Percentiles rank a stretch among this genome's conserved stretches.
Evolutionary conservation across 2,329 filamentous ascomycete species (phyloP).

Genomic region (Xylaria sp.): DNA sequence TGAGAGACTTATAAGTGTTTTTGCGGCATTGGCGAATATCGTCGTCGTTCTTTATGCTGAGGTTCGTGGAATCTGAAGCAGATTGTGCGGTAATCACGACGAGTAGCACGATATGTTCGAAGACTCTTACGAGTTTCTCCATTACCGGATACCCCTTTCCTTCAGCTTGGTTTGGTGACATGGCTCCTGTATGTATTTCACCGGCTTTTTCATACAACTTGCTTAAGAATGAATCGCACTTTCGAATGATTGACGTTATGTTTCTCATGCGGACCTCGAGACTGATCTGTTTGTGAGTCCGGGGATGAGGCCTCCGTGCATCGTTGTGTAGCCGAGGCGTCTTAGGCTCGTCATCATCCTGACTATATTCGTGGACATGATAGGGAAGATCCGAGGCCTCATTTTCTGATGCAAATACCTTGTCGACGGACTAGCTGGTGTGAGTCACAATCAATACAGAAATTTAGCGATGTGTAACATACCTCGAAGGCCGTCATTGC

Average conservation of each 20-base stretch:
- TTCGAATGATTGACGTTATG: neutral
- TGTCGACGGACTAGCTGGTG: neutral
- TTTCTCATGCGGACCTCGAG: constrained; percentile 7
- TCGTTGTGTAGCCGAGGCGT: neutral
- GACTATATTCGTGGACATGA: constrained; percentile 5
- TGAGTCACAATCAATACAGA: neutral
- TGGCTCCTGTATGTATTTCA: constrained; percentile 1
- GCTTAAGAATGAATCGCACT: neutral
- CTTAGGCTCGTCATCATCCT: neutral
- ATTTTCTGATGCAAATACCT: neutral
- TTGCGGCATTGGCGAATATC: neutral
- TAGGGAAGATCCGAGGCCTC: neutral
- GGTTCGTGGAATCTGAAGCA: neutral
- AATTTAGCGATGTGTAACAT: neutral
- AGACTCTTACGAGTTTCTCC: constrained; percentile 12
- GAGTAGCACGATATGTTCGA: constrained; percentile 7
- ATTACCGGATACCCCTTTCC: constrained; percentile 9
- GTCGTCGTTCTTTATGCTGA: neutral
- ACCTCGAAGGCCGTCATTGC: constrained; percentile 4
- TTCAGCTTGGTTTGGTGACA: neutral
- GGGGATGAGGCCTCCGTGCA: neutral
- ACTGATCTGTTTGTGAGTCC: constrained; percentile 3
- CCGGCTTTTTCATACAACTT: neutral
- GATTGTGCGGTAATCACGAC: neutral
- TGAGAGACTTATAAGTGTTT: neutral